Evolutionary conservation across 2,329 filamentous ascomycete species (phyloP).

Genomic region (Pyricularia sp.): DNA sequence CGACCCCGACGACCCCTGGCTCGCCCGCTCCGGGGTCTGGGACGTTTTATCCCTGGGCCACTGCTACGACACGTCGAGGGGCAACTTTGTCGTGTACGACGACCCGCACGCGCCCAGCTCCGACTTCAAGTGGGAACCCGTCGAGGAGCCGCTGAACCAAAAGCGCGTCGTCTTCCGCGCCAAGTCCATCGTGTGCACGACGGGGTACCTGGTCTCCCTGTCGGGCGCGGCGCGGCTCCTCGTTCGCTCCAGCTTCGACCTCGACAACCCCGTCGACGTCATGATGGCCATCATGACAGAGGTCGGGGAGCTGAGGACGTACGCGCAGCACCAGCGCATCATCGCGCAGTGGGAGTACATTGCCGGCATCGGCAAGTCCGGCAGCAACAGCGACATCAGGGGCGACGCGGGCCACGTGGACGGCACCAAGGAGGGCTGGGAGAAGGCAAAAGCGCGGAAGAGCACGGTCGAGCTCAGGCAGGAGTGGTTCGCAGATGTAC

Average conservation of each 20-base stretch:
- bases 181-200: slow-evolving; percentile 14
- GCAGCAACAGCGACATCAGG: slow-evolving; percentile 3
- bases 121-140: not conserved
- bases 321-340: slow-evolving; percentile 15
- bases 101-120: slow-evolving; percentile 8
- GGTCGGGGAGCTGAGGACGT: slow-evolving; percentile 11
- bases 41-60: slow-evolving; percentile 13
- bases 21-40: slow-evolving; percentile 9
- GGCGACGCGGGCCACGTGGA: slow-evolving; percentile 13
- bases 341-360: slow-evolving; percentile 35
- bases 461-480: not conserved
- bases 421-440: slow-evolving; percentile 21
- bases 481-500: not conserved
- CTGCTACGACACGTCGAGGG: slow-evolving; percentile 11
- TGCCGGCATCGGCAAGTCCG: slow-evolving; percentile 33
- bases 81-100: slow-evolving; percentile 7
- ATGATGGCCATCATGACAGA: slow-evolving; percentile 13
- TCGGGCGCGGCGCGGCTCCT: slow-evolving; percentile 16
- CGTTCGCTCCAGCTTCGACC: slow-evolving; percentile 10
- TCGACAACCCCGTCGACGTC: slow-evolving; percentile 15
- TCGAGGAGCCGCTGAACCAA: slow-evolving; percentile 10
- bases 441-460: not conserved
- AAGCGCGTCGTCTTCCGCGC: slow-evolving; percentile 13
- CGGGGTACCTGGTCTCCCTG: slow-evolving; percentile 15
- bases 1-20: slow-evolving; percentile 12